phyloP scores from a whole-genome alignment of 345 rosid species.

The Litchi chinensis region DNA sequence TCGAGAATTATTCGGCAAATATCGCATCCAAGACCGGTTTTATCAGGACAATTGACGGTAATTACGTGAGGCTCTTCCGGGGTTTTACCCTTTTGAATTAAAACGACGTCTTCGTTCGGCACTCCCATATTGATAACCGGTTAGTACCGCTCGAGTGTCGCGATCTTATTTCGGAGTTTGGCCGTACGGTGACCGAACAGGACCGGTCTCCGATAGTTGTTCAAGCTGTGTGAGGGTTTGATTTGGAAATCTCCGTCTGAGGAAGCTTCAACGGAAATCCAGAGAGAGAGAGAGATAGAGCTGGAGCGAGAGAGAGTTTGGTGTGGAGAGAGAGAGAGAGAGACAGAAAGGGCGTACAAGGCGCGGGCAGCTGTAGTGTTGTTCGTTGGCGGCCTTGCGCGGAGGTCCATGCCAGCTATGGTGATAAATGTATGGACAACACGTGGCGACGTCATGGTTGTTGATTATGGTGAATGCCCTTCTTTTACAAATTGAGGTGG shows the following conservation, averaged over 20 bases:
- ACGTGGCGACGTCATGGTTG: slow-evolving; percentile 16
- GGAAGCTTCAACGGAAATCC: not conserved
- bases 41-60: slow-evolving; percentile 82
- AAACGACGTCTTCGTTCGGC: slow-evolving; percentile 58
- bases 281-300: not conserved
- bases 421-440: not conserved
- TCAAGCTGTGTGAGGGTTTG: not conserved
- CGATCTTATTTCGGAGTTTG: not conserved
- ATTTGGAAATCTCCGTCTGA: not conserved
- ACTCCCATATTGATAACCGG: slow-evolving; percentile 44
- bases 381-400: not conserved
- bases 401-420: slow-evolving; percentile 15
- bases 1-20: slow-evolving; percentile 72
- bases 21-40: slow-evolving; percentile 79
- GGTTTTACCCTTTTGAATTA: slow-evolving; percentile 61
- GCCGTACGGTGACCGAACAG: not conserved
- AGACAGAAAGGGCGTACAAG: not conserved
- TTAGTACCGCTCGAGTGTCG: not conserved
- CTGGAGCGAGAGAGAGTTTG: not conserved
- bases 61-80: slow-evolving; percentile 66
- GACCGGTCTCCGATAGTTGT: not conserved
- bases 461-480: not conserved
- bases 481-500: no score
- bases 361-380: not conserved
- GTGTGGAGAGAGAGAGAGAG: not conserved